Evolutionary conservation across 1,139 yeast species (phyloP), one percentile per base, ranked within the genome.

Genomic region (Scheffersomyces lignicola): DNA sequence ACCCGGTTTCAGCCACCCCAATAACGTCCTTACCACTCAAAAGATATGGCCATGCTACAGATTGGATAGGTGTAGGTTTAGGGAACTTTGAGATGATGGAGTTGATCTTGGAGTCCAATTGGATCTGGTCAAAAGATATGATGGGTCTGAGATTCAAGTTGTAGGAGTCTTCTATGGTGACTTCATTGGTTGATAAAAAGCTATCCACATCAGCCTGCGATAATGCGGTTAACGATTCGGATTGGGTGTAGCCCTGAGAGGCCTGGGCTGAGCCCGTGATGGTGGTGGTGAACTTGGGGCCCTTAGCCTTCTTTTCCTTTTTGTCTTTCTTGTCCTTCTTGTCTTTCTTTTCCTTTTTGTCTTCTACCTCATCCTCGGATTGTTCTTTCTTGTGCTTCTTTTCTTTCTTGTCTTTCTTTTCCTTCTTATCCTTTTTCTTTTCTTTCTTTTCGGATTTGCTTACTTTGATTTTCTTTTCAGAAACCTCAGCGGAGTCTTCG

Each of bases 1-100:
- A 88, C 31, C 98, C 98, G 9, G 98, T 92, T 65, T 92, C 97
- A 18, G 98, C 98, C 42, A 94, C 97, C 56, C 98, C 98, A 45
- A 92, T 79, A 24, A 90, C 96, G 58, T 92, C 98, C 45, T 83
- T 76, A 13, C 86, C 85, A 22, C 79, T 65, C 35, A 92, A 67
- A 35, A 94, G 66, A 54, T 79, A 89, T 45, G 99, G 99, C 98
- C 98, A 92, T 9, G 97, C 78, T 22, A 82, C 90, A n/a, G 96
- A 78, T 67, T 92, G 99, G 51, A 92, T 92, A 22, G 98, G 97
- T 4, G 97, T 90, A 38, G 98, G 99, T 49, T 78, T 81, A 20
- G 88, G 83, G 65, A 87, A 92, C 49, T 79, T 78, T 26, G 78
- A 60, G 33, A 90, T 70, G 33, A 76, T 78, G 9, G 68, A 54